Evolutionary conservation across 2,329 filamentous ascomycete genomes (phyloP).

Genomic region (Colletotrichum sp.): DNA sequence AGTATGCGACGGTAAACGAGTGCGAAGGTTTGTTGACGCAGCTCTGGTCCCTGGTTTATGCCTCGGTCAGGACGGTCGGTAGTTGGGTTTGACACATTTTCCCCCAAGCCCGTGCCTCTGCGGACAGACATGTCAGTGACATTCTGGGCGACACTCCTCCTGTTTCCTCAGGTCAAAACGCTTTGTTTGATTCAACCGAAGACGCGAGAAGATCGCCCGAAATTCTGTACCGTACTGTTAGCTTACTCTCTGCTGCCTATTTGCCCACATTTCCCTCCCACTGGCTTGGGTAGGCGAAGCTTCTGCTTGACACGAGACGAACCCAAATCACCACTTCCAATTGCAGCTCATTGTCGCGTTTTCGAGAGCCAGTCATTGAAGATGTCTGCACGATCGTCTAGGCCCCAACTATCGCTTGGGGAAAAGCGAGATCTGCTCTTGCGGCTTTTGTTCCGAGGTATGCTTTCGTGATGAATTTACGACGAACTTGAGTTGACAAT

Average conservation of each 20-base stretch:
- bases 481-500: no score
- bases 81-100: neutral
- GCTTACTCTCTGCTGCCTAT: neutral
- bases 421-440: slow-evolving; percentile 21
- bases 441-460: slow-evolving; percentile 20
- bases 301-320: slow-evolving; percentile 7
- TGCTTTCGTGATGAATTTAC: neutral
- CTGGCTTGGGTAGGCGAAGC: neutral
- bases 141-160: neutral
- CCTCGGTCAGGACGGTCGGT: slow-evolving; percentile 2
- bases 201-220: neutral
- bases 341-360: neutral
- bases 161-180: neutral
- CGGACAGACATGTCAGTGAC: slow-evolving; percentile 2
- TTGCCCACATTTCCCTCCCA: neutral
- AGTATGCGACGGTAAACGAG: slow-evolving; percentile 1
- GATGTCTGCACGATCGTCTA: slow-evolving; percentile 1
- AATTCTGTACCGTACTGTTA: neutral
- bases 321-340: neutral
- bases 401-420: slow-evolving; percentile 24
- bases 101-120: neutral
- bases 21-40: neutral
- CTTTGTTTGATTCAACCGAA: neutral
- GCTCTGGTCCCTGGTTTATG: neutral
- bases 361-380: neutral